Evolutionary conservation across 306 rosid genomes (phyloP).

Genomic region (Dalbergia cochinchinensis): DNA sequence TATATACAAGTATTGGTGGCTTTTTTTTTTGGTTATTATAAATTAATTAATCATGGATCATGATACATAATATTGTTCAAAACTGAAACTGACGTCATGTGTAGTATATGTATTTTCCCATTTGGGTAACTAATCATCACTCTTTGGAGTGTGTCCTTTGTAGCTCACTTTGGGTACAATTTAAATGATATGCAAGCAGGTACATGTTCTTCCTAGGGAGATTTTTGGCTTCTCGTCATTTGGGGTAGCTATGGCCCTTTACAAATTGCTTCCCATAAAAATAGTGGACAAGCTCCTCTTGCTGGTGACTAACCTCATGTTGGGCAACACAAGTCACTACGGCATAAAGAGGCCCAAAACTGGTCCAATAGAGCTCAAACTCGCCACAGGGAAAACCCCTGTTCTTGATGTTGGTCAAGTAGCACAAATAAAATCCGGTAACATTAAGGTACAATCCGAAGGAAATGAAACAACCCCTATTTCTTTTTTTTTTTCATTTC

Average conservation of each 20-base stretch:
- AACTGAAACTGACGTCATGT: constrained; percentile 38
- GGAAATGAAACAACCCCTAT: neutral
- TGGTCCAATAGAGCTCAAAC: constrained; percentile 89
- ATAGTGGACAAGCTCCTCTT: constrained; percentile 79
- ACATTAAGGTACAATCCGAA: constrained; percentile 68
- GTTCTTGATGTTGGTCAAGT: constrained; percentile 91
- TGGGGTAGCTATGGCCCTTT: constrained; percentile 76
- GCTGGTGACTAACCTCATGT: constrained; percentile 49
- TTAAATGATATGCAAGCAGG: constrained; percentile 52
- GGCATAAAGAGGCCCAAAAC: constrained; percentile 92
- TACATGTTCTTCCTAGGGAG: constrained; percentile 91
- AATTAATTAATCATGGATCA: constrained; percentile 9
- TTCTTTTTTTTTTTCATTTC: neutral
- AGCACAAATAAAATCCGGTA: constrained; percentile 71
- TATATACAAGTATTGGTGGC: neutral
- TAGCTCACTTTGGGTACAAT: constrained; percentile 30
- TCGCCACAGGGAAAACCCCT: constrained; percentile 88
- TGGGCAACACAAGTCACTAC: constrained; percentile 78
- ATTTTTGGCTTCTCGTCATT: constrained; percentile 88
- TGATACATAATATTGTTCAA: constrained; percentile 4
- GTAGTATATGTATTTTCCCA: constrained; percentile 13
- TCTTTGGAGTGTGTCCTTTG: constrained; percentile 29
- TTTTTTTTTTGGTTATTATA: neutral
- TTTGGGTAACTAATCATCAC: constrained; percentile 37
- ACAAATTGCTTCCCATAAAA: constrained; percentile 75